Evolutionary conservation across 1,284 basidiomycete genomes (phyloP).

Genomic region (Porodaedalea pini): DNA sequence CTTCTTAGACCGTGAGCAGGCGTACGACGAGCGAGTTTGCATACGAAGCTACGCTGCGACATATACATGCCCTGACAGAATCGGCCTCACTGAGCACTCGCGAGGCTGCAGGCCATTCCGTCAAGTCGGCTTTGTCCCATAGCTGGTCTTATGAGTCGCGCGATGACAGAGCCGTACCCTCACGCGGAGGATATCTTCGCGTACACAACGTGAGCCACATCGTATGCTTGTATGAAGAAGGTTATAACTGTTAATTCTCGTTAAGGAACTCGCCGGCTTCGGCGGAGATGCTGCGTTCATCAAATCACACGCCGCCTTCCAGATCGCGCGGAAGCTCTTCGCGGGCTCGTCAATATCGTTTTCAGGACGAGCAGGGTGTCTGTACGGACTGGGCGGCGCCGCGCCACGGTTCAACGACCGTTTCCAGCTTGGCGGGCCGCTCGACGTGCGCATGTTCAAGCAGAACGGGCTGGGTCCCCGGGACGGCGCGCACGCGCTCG

Average conservation of each 20-base stretch:
- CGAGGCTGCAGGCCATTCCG: constrained; percentile 70
- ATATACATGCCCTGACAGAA: constrained; percentile 67
- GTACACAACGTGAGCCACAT: constrained; percentile 44
- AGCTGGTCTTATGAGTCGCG: constrained; percentile 78
- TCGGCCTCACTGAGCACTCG: constrained; percentile 85
- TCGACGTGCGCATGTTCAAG: constrained; percentile 85
- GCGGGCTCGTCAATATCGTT: constrained; percentile 51
- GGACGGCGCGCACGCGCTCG: constrained; percentile 76
- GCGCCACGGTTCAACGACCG: constrained; percentile 73
- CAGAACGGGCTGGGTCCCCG: constrained; percentile 82
- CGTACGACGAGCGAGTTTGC: constrained; percentile 71
- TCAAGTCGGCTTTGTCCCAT: constrained; percentile 86
- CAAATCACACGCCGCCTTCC: constrained; percentile 69
- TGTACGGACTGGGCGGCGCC: constrained; percentile 47
- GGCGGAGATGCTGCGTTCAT: constrained; percentile 70
- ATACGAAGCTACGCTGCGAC: constrained; percentile 78
- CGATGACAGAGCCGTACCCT: constrained; percentile 66
- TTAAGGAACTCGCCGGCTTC: constrained; percentile 71
- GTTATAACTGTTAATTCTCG: constrained; percentile 5
- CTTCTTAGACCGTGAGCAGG: constrained; percentile 31
- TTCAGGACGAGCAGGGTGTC: constrained; percentile 57
- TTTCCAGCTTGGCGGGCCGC: constrained; percentile 92
- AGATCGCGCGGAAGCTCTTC: constrained; percentile 56
- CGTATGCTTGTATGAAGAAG: constrained; percentile 2
- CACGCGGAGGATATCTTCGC: constrained; percentile 61